Evolutionary conservation across 768 basidiomycete species (phyloP), one percentile per base, ranked within the genome.

Genomic region (Suillus americanus): DNA sequence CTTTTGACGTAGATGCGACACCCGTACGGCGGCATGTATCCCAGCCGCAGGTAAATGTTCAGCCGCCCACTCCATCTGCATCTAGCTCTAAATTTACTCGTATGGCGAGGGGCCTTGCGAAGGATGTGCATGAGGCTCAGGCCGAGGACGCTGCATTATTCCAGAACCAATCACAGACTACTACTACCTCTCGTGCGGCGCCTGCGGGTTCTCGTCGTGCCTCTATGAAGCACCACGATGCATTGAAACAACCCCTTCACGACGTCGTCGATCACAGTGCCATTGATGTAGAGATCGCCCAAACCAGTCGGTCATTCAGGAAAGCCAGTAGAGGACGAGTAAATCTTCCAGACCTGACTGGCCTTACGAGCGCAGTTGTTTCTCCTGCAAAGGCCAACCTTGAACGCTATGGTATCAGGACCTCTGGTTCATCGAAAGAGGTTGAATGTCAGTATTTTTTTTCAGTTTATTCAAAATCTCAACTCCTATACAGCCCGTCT

Each of bases 261-360:
- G 80, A 81, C 25, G 69, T 70, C 33, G 66, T 60, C 0, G 78
- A 78, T 41, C 74, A 73, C 48, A 67, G 37, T 9, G 68, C 67
- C 41, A 70, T 69, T 40, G 64, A 71, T 16, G 55, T 59, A 8
- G 67, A 73, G 7, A 38, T 12, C 1, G 54, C 62, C 23, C 63
- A 66, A 18, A 64, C 65, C 33, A 63, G n/a, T 43, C 68, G 62
- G 18, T 16, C 63, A 54, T 56, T 65, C 4, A 72, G 67, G 66
- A 73, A 66, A 62, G 67, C 70, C 13, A 77, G 72, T 59, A 75
- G 72, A 59, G 78, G 77, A 35, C 81, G 81, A 40, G 72, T 92
- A 23, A 84, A 88, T 59, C 78, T 94, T 2, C 93, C 92, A 1
- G 94, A 95, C 69, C 86, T 95, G 5, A 95, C 94, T 9, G 94